Conservation (phyloP, 2,329 filamentous ascomycete genomes). For the Thelonectria rubi region DNA sequence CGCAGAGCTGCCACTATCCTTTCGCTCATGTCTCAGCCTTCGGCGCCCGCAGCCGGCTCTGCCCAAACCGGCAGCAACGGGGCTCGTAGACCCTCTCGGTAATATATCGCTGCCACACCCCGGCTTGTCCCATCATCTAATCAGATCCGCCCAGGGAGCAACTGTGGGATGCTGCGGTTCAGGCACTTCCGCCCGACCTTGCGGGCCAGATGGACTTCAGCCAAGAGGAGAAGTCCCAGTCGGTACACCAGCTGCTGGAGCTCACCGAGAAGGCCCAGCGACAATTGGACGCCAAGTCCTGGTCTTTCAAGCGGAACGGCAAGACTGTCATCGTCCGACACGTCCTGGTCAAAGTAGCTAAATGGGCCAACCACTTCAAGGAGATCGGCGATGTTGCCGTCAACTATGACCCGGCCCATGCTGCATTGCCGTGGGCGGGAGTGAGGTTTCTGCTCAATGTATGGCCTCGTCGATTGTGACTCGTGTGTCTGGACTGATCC, state of each 20-base stretch:
- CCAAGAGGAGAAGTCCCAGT: not conserved
- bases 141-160: not conserved
- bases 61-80: not conserved
- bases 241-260: conserved; percentile 1
- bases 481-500: no score
- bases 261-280: not conserved
- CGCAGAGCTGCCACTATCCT: not conserved
- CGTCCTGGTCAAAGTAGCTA: conserved; percentile 11
- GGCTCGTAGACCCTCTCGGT: not conserved
- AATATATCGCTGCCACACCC: not conserved
- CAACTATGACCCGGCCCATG: not conserved
- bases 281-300: conserved; percentile 3
- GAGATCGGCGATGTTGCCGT: not conserved
- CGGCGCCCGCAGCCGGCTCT: not conserved
- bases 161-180: not conserved
- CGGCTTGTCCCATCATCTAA: no score
- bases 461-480: not conserved
- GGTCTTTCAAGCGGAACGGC: conserved; percentile 23
- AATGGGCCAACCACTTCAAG: conserved; percentile 23
- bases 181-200: no score
- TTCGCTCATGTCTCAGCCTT: not conserved
- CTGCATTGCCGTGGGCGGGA: not conserved
- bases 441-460: not conserved
- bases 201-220: not conserved
- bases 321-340: conserved; percentile 15